Conservation (phyloP, 192 early-diverging fungal species). For the Geranomyces variabilis region DNA sequence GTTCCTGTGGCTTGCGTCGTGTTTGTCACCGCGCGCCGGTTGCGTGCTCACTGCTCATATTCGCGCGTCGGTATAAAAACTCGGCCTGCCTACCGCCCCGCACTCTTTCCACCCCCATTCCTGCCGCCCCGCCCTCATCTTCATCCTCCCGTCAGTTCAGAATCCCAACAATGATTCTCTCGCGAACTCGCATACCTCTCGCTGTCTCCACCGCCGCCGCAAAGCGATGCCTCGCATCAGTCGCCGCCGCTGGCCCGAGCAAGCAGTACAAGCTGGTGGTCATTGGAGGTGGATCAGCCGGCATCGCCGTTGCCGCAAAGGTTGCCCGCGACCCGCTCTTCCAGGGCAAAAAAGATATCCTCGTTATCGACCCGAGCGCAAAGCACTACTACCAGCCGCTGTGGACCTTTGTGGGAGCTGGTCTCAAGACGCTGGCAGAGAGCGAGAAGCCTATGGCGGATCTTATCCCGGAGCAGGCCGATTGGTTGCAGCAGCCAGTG, state of each 20-base stretch:
- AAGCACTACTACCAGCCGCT: conserved; percentile 74
- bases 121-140: no score
- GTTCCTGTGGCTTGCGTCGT: no score
- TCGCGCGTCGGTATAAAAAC: no score
- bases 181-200: neutral
- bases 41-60: no score
- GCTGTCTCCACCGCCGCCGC: conserved; percentile 7
- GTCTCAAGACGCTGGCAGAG: conserved; percentile 76
- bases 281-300: conserved; percentile 24
- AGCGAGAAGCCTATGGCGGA: conserved; percentile 67
- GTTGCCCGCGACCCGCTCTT: conserved; percentile 25
- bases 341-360: conserved; percentile 18
- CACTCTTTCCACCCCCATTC: no score
- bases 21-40: no score
- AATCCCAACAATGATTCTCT: neutral
- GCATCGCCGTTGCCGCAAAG: conserved; percentile 20
- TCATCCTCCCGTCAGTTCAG: no score
- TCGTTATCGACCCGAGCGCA: conserved; percentile 30
- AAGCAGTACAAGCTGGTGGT: conserved; percentile 19
- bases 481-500: conserved; percentile 77
- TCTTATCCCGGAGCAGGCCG: conserved; percentile 67
- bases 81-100: no score
- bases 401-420: conserved; percentile 89
- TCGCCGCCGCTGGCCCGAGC: conserved; percentile 3
- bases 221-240: neutral